Conservation (phyloP, 2,329 filamentous ascomycete genomes). For the Pseudogymnoascus sp. region DNA sequence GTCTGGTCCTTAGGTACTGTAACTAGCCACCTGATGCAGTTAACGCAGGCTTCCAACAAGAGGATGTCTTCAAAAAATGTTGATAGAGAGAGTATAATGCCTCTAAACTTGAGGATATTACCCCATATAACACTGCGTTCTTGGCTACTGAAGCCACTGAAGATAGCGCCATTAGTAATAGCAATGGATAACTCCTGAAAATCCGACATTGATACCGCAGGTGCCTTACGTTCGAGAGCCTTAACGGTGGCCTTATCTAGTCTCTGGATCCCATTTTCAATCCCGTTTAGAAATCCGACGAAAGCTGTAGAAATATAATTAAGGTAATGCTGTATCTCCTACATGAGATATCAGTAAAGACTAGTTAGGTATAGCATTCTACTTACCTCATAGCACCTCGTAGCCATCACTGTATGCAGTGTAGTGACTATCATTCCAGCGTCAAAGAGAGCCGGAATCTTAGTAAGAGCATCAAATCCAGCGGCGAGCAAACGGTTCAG, state of each 20-base stretch:
- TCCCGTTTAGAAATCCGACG: slow-evolving; percentile 5
- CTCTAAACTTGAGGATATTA: slow-evolving; percentile 13
- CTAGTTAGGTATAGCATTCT: not conserved
- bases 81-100: slow-evolving; percentile 15
- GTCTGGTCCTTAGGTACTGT: slow-evolving; percentile 7
- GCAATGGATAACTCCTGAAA: slow-evolving; percentile 11
- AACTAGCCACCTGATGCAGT: slow-evolving; percentile 15
- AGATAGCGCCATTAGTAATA: slow-evolving; percentile 12
- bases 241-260: slow-evolving; percentile 17
- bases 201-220: slow-evolving; percentile 14
- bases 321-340: not conserved
- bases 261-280: slow-evolving; percentile 11
- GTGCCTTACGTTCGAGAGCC: slow-evolving; percentile 14
- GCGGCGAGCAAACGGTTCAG: slow-evolving; percentile 12
- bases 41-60: slow-evolving; percentile 14
- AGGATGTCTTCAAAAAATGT: slow-evolving; percentile 18
- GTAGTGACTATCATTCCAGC: slow-evolving; percentile 17
- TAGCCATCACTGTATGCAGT: slow-evolving; percentile 15
- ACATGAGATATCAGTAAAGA: not conserved
- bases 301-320: slow-evolving; percentile 10
- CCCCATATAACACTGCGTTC: slow-evolving; percentile 16
- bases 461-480: slow-evolving; percentile 13
- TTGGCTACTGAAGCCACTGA: slow-evolving; percentile 15
- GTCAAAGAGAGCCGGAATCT: slow-evolving; percentile 14
- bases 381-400: not conserved